Evolutionary conservation across 805 yeast species (phyloP).

Genomic region (Teunomyces aglyptinius): DNA sequence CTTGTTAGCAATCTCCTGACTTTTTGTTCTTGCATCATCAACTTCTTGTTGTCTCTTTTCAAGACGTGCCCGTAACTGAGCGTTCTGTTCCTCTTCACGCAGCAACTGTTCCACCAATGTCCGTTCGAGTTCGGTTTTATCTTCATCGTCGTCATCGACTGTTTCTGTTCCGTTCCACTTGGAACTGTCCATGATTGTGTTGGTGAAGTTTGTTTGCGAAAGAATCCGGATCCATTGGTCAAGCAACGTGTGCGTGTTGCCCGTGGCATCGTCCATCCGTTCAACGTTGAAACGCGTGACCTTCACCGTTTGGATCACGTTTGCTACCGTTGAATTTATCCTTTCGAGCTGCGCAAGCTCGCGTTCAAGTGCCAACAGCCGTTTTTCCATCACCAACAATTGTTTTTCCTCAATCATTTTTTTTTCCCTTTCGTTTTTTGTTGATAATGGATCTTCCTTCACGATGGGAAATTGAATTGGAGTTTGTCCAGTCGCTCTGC

Average conservation of each 20-base stretch:
- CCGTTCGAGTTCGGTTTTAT: constrained; percentile 19
- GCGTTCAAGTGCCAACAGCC: constrained; percentile 16
- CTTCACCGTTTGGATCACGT: constrained; percentile 27
- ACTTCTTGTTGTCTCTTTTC: constrained; percentile 16
- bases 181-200: constrained; percentile 43
- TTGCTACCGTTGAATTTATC: constrained; percentile 32
- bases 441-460: constrained; percentile 47
- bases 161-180: constrained; percentile 36
- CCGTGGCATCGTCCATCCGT: constrained; percentile 40
- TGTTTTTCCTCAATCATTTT: background rate
- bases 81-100: constrained; percentile 28
- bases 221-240: constrained; percentile 62
- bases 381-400: background rate
- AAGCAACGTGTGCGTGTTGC: constrained; percentile 47
- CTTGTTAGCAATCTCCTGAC: constrained; percentile 11
- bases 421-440: background rate
- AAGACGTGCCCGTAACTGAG: constrained; percentile 17
- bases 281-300: constrained; percentile 28
- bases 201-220: constrained; percentile 59
- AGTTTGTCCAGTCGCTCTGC: constrained; percentile 89
- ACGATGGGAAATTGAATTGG: constrained; percentile 86
- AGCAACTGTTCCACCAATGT: constrained; percentile 23
- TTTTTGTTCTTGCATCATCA: constrained; percentile 8
- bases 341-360: constrained; percentile 32
- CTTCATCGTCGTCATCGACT: constrained; percentile 20